Percentiles rank a stretch among this genome's conserved stretches.
phyloP scores from a whole-genome alignment of 441 rosid genomes.

The Isatis lusitanica region DNA sequence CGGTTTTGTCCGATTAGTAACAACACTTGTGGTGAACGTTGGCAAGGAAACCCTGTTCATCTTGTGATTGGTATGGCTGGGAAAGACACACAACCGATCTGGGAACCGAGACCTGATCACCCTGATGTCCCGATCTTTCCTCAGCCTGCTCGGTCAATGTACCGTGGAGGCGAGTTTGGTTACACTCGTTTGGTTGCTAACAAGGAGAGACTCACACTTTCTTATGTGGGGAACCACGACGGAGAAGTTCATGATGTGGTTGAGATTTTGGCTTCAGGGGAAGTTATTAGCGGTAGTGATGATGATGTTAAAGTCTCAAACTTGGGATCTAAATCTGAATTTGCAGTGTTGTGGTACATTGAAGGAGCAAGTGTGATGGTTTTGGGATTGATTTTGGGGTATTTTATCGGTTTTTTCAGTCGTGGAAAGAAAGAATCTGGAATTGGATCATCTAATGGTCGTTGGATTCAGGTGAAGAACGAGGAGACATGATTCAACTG shows the following conservation, averaged over 20 bases:
- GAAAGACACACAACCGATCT: slow-evolving; percentile 78
- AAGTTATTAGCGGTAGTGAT: slow-evolving; percentile 50
- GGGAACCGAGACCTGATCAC: slow-evolving; percentile 81
- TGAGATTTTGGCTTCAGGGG: slow-evolving; percentile 73
- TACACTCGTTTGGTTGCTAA: slow-evolving; percentile 82
- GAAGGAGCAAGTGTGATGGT: slow-evolving; percentile 67
- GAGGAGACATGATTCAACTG: slow-evolving; percentile 50
- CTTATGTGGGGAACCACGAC: slow-evolving; percentile 82
- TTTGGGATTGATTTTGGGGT: slow-evolving; percentile 67
- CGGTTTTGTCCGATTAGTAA: slow-evolving; percentile 87
- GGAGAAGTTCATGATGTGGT: slow-evolving; percentile 84
- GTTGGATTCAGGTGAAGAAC: slow-evolving; percentile 61
- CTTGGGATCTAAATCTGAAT: slow-evolving; percentile 26
- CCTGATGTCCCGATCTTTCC: slow-evolving; percentile 71
- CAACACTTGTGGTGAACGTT: slow-evolving; percentile 58
- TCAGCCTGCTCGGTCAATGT: slow-evolving; percentile 72
- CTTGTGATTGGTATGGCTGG: slow-evolving; percentile 95
- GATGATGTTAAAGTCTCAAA: slow-evolving; percentile 3
- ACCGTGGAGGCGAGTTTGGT: slow-evolving; percentile 86
- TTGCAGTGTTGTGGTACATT: slow-evolving; percentile 48
- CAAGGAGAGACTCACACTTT: slow-evolving; percentile 65
- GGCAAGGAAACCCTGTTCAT: slow-evolving; percentile 76
- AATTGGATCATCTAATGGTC: slow-evolving; percentile 30
- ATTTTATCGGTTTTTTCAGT: slow-evolving; percentile 59
- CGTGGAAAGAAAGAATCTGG: slow-evolving; percentile 47